phyloP scores from a whole-genome alignment of 768 basidiomycete genomes.

The Tylopilus plumbeoviolaceoides region DNA sequence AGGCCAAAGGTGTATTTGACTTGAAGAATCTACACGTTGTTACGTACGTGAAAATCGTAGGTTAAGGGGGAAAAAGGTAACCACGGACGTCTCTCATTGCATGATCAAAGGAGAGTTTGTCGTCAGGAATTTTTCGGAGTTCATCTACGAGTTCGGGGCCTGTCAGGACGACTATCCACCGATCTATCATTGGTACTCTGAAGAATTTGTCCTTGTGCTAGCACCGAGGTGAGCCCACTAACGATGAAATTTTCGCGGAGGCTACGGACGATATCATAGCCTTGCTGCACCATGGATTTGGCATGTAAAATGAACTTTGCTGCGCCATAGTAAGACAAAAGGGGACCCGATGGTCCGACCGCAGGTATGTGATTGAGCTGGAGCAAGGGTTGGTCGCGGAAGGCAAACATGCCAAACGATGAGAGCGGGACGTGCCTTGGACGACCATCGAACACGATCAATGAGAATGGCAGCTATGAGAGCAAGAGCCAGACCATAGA shows the following conservation, averaged over 20 bases:
- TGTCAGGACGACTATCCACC: slow-evolving; percentile 45
- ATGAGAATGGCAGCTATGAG: slow-evolving; percentile 11
- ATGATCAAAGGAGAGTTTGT: slow-evolving; percentile 40
- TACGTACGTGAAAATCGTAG: slow-evolving; percentile 15
- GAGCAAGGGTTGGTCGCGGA: slow-evolving; percentile 2
- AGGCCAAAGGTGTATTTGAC: slow-evolving; percentile 37
- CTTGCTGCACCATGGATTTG: slow-evolving; percentile 32
- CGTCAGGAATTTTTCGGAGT: slow-evolving; percentile 44
- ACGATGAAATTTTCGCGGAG: neutral
- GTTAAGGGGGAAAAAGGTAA: neutral
- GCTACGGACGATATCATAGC: slow-evolving; percentile 32
- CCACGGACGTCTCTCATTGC: slow-evolving; percentile 37
- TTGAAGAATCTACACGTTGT: slow-evolving; percentile 31
- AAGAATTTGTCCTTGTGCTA: slow-evolving; percentile 36
- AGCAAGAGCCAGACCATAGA: slow-evolving; percentile 17
- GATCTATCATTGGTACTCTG: slow-evolving; percentile 40
- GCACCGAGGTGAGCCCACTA: slow-evolving; percentile 14
- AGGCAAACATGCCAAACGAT: neutral
- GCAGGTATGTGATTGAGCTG: slow-evolving; percentile 34
- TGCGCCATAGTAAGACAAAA: slow-evolving; percentile 33
- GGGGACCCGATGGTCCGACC: slow-evolving; percentile 31
- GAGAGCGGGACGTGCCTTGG: slow-evolving; percentile 20
- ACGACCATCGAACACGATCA: slow-evolving; percentile 21
- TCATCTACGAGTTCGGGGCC: slow-evolving; percentile 46
- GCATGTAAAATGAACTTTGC: slow-evolving; percentile 29